Base-by-base conservation (phyloP, 2,329 filamentous ascomycete species). In the Sclerotinia minor region DNA sequence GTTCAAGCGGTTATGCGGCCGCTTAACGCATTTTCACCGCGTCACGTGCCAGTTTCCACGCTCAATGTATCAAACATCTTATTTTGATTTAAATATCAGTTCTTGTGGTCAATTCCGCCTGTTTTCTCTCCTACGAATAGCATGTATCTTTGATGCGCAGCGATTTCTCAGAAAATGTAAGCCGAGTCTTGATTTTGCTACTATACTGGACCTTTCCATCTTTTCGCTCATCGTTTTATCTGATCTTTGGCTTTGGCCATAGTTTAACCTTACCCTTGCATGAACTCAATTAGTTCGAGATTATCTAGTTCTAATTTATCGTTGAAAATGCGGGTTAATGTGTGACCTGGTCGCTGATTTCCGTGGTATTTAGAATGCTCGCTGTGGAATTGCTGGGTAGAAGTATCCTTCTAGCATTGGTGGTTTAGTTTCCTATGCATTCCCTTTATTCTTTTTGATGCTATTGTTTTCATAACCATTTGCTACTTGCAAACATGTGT, bases 1-100 rank as follows among this genome's bases (percentile, higher is more conserved):
- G n/a, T 63, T 63, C n/a, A 63, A 21, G 45, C 59, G 59, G 59
- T 3, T 2, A 50, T 63, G 59, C 59, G 59, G 59, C 59, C 59
- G 59, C 45, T 13, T 26, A 1, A 5, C 6, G 5, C 24, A 38
- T 63, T 63, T 8, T 17, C 4, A 1, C 45, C 45, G 59, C 59
- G 1, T 63, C 59, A 63, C 59, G 59, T 63, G 59, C 0, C 3
- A 5, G n/a, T n/a, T n/a, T n/a, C n/a, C n/a, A n/a, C n/a, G n/a
- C n/a, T n/a, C n/a, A n/a, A n/a, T n/a, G n/a, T n/a, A n/a, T n/a
- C n/a, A n/a, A n/a, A n/a, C n/a, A n/a, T n/a, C n/a, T n/a, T n/a
- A n/a, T n/a, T n/a, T n/a, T n/a, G n/a, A n/a, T n/a, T n/a, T n/a
- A n/a, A n/a, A 7, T 32, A 5, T 32, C 32, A 32, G 32, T 32